phyloP scores from a whole-genome alignment of 1,284 basidiomycete species.

The Ganoderma lingzhi region DNA sequence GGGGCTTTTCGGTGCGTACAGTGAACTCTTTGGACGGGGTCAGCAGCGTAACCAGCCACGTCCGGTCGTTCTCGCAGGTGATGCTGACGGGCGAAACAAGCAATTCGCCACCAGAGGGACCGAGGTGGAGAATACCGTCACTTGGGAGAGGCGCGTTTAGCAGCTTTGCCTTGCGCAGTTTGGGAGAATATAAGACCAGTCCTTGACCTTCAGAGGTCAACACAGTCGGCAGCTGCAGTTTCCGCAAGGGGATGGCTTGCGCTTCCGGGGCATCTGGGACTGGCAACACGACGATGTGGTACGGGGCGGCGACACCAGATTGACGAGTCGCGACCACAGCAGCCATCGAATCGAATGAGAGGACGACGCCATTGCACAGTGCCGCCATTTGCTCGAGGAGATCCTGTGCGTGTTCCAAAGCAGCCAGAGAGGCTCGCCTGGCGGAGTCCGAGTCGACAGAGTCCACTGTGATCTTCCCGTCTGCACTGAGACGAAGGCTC shows the following conservation, averaged over 20 bases:
- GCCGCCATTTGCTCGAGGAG: slow-evolving; percentile 22
- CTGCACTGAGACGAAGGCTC: slow-evolving; percentile 20
- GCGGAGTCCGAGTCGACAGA: slow-evolving; percentile 14
- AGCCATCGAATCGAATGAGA: slow-evolving; percentile 11
- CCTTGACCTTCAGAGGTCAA: slow-evolving; percentile 12
- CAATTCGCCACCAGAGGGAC: slow-evolving; percentile 17
- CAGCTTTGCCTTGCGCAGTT: slow-evolving; percentile 5
- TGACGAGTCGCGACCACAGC: slow-evolving; percentile 16
- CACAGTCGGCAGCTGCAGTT: slow-evolving; percentile 7
- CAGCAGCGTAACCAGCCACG: slow-evolving; percentile 16
- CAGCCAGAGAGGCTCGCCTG: slow-evolving; percentile 20
- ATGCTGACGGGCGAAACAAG: slow-evolving; percentile 16
- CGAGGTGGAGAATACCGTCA: not conserved
- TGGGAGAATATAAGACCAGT: slow-evolving; percentile 19
- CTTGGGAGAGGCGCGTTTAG: not conserved
- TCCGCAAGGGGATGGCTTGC: slow-evolving; percentile 7
- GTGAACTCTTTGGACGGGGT: slow-evolving; percentile 11
- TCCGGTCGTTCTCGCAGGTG: not conserved
- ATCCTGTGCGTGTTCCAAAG: slow-evolving; percentile 20
- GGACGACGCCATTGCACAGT: slow-evolving; percentile 18
- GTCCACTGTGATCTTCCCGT: slow-evolving; percentile 25
- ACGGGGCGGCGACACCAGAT: slow-evolving; percentile 12
- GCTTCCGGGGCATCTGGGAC: slow-evolving; percentile 9
- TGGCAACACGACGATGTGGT: slow-evolving; percentile 26
- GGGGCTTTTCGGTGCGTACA: slow-evolving; percentile 6